A percentile compares a stretch with the other conserved stretches of the same genome.
These are phyloP conservation scores for Penicillium thymicola DNA, from an alignment of 2,329 filamentous ascomycete species.

Conservation along the genomic window DNA sequence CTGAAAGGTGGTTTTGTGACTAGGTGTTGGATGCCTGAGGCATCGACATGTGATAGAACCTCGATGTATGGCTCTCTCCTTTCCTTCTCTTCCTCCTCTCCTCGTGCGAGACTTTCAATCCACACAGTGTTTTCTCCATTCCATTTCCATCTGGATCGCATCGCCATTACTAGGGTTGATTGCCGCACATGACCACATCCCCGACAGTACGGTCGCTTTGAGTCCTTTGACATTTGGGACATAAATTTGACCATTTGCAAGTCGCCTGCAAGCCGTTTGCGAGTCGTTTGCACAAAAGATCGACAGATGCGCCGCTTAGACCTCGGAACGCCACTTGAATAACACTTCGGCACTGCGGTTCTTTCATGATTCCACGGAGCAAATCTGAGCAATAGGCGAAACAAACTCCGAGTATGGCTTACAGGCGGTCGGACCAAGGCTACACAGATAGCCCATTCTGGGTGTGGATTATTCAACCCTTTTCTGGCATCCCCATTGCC, in stretches of 20 bases:
- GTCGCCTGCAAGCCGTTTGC: not conserved
- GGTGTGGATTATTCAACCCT: not conserved
- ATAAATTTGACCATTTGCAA: not conserved
- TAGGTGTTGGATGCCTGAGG: no score
- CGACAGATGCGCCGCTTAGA: not conserved
- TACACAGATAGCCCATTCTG: not conserved
- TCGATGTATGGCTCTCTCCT: no score
- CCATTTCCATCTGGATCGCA: no score
- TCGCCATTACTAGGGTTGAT: not conserved
- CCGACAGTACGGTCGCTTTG: not conserved
- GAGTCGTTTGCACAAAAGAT: not conserved
- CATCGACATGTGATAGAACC: no score
- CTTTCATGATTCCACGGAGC: not conserved
- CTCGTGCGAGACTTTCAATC: no score
- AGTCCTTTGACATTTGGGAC: not conserved
- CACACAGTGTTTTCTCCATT: no score
- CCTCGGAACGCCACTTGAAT: not conserved
- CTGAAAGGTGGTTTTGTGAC: no score
- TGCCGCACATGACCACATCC: not conserved
- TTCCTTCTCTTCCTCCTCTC: no score
- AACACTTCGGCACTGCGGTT: not conserved
- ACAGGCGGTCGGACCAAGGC: not conserved
- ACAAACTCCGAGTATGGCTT: not conserved
- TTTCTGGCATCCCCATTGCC: conserved; percentile 2
- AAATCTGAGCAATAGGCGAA: not conserved